Evolutionary conservation across 208 protist genomes (phyloP).

Genomic region (Trypanosoma cruzi): DNA sequence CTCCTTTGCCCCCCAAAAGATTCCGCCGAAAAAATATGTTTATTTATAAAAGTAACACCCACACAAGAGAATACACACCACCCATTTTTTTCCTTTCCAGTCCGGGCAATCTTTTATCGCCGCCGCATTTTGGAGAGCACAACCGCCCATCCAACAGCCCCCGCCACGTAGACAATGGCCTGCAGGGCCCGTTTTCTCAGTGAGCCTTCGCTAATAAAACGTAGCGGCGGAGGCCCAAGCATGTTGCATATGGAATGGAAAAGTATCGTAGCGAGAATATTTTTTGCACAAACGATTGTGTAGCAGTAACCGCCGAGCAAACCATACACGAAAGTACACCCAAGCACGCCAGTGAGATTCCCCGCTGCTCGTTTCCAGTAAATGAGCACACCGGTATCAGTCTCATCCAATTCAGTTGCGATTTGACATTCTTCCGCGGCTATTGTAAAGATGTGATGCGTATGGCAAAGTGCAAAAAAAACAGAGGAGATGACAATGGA

Average conservation of each 20-base stretch:
- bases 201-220: conserved; percentile 15
- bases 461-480: conserved; percentile 69
- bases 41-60: no score
- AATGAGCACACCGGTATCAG: not conserved
- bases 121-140: not conserved
- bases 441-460: conserved; percentile 51
- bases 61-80: no score
- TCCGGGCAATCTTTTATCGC: not conserved
- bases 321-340: conserved; percentile 52
- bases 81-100: no score
- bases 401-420: not conserved
- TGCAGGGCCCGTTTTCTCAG: not conserved
- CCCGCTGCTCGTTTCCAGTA: conserved; percentile 20
- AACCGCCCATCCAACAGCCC: conserved; percentile 15
- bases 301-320: conserved; percentile 66
- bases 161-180: not conserved
- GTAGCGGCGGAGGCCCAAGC: conserved; percentile 52
- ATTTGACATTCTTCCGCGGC: conserved; percentile 37
- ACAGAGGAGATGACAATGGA: conserved; percentile 47
- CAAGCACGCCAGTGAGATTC: conserved; percentile 23
- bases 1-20: no score
- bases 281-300: conserved; percentile 36
- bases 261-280: conserved; percentile 41
- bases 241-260: conserved; percentile 72
- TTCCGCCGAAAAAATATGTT: no score